These are phyloP conservation scores for Gentiana straminea DNA, from an alignment of 257 asterid species.

Conservation along the genomic window DNA sequence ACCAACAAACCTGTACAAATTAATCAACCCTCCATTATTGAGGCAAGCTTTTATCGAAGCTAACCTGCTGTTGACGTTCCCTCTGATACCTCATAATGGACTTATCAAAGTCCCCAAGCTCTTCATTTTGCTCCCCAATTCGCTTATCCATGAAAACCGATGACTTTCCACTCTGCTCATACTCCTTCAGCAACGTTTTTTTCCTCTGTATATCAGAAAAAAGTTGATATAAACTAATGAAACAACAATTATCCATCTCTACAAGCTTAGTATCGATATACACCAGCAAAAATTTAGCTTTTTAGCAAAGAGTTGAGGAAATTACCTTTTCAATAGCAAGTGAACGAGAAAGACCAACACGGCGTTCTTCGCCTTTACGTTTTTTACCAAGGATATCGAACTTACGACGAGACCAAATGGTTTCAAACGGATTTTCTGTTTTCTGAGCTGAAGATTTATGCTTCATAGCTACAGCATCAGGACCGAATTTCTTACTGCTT, in stretches of 20 bases:
- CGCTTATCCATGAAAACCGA: conserved; percentile 73
- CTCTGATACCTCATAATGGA: conserved; percentile 88
- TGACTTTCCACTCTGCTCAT: conserved; percentile 69
- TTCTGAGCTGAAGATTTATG: conserved; percentile 16
- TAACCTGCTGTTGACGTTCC: conserved; percentile 36
- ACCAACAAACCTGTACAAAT: too few relatives aligned
- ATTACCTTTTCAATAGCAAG: conserved; percentile 67
- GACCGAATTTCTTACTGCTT: conserved; percentile 39
- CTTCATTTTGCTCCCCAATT: conserved; percentile 82
- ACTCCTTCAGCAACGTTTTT: conserved; percentile 80
- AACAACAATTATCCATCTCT: neutral
- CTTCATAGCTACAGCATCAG: conserved; percentile 51
- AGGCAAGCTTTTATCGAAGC: too few relatives aligned
- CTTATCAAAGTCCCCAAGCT: conserved; percentile 79
- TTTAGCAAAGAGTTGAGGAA: neutral
- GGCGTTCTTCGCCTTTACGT: conserved; percentile 77
- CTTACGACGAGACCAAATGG: conserved; percentile 80
- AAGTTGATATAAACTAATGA: neutral
- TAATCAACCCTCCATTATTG: too few relatives aligned
- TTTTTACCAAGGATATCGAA: conserved; percentile 76
- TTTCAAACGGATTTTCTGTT: conserved; percentile 67
- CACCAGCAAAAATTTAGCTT: neutral
- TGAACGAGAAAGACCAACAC: conserved; percentile 85
- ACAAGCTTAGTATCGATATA: neutral
- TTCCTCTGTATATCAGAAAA: conserved; percentile 44